These are phyloP conservation scores for Clonostachys solani DNA, from an alignment of 2,329 filamentous ascomycete species.

Conservation along the genomic window DNA sequence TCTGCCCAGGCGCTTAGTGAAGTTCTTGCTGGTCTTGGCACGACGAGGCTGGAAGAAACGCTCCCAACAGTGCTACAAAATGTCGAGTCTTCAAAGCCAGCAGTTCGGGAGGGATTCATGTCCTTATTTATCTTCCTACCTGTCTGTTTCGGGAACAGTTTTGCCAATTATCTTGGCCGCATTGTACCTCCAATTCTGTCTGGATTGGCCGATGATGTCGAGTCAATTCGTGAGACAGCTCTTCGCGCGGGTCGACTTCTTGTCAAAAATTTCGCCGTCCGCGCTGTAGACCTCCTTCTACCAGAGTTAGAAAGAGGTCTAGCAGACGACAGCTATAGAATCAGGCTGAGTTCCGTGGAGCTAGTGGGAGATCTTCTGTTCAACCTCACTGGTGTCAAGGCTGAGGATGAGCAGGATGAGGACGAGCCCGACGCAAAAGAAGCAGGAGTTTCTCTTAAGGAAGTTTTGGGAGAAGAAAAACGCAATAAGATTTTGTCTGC, in stretches of 20 bases:
- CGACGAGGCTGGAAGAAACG: conserved; percentile 88
- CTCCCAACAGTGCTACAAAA: conserved; percentile 95
- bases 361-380: conserved; percentile 94
- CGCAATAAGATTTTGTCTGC: conserved; percentile 97
- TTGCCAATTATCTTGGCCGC: conserved; percentile 88
- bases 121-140: conserved; percentile 98
- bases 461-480: conserved; percentile 92
- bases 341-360: conserved; percentile 96
- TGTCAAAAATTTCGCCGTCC: conserved; percentile 97
- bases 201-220: conserved; percentile 91
- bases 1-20: conserved; percentile 96
- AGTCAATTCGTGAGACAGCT: conserved; percentile 95
- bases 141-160: conserved; percentile 98
- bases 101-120: conserved; percentile 98
- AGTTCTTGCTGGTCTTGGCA: conserved; percentile 92
- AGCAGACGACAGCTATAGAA: conserved; percentile 96
- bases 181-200: conserved; percentile 95
- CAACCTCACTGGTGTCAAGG: conserved; percentile 92
- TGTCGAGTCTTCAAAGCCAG: conserved; percentile 82
- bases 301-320: conserved; percentile 94
- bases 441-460: conserved; percentile 87
- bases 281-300: conserved; percentile 88
- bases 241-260: conserved; percentile 87
- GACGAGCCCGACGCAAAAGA: conserved; percentile 74
- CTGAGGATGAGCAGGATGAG: conserved; percentile 73